Percentiles rank a stretch among this genome's conserved stretches.
phyloP scores from a whole-genome alignment of 169 alveolate genomes.

The Plasmodium falciparum region DNA sequence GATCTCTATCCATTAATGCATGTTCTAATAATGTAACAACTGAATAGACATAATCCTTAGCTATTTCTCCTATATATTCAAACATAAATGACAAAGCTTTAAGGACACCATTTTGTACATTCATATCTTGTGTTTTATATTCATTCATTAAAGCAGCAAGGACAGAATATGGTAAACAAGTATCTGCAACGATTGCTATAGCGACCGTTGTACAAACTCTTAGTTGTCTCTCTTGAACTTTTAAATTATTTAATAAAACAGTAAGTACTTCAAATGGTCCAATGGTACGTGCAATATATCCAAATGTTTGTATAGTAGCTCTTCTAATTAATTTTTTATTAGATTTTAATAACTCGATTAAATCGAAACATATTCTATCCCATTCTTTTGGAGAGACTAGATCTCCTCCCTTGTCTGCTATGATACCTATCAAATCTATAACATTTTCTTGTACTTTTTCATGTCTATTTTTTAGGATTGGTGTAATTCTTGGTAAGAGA shows the following conservation, averaged over 20 bases:
- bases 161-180: constrained; percentile 99
- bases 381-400: constrained; percentile 99
- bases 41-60: constrained; percentile 98
- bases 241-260: constrained; percentile 94
- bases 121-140: constrained; percentile 98
- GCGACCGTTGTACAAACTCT: constrained; percentile 98
- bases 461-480: constrained; percentile 98
- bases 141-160: constrained; percentile 99
- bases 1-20: constrained; percentile 99
- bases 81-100: constrained; percentile 99
- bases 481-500: constrained; percentile 98
- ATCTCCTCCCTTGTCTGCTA: constrained; percentile 99
- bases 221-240: constrained; percentile 99
- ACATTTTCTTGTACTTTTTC: constrained; percentile 99
- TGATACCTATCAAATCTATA: constrained; percentile 97
- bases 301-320: constrained; percentile 99
- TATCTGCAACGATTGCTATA: constrained; percentile 99
- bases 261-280: constrained; percentile 99
- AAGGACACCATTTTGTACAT: constrained; percentile 99
- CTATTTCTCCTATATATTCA: constrained; percentile 96
- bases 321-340: constrained; percentile 97
- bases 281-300: constrained; percentile 99
- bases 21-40: constrained; percentile 98
- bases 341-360: constrained; percentile 97
- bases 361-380: constrained; percentile 99